phyloP scores from a whole-genome alignment of 2,329 filamentous ascomycete species.

The Phialemonium atrogriseum region DNA sequence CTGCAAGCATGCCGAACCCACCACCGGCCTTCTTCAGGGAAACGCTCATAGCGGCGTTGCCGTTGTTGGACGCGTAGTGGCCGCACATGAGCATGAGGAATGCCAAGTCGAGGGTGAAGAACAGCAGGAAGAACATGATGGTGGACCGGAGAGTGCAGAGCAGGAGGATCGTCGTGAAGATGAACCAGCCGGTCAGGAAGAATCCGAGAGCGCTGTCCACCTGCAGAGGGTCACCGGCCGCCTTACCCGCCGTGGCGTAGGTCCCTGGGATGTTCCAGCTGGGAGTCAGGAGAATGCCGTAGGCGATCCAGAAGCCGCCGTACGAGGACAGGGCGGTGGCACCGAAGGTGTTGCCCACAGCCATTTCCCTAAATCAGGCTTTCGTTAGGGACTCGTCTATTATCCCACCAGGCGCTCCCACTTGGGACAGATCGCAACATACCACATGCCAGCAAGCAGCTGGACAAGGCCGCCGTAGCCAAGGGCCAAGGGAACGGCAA shows the following conservation, averaged over 20 bases:
- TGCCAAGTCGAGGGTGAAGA: slow-evolving; percentile 67
- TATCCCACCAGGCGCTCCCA: neutral
- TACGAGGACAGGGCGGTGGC: slow-evolving; percentile 75
- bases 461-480: slow-evolving; percentile 74
- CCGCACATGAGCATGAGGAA: slow-evolving; percentile 65
- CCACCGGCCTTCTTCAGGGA: slow-evolving; percentile 63
- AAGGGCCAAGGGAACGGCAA: slow-evolving; percentile 61
- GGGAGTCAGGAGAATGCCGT: slow-evolving; percentile 64
- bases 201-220: slow-evolving; percentile 59
- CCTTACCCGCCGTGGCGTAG: slow-evolving; percentile 4
- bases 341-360: slow-evolving; percentile 80
- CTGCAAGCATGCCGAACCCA: slow-evolving; percentile 70
- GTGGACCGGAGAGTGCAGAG: slow-evolving; percentile 70
- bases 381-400: slow-evolving; percentile 2
- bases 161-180: slow-evolving; percentile 70
- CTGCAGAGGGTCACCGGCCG: slow-evolving; percentile 28
- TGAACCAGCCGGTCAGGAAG: slow-evolving; percentile 75
- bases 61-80: slow-evolving; percentile 49
- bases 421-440: slow-evolving; percentile 34
- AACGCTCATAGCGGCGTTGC: slow-evolving; percentile 32
- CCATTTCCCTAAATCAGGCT: slow-evolving; percentile 60
- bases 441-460: slow-evolving; percentile 82
- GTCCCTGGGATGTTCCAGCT: slow-evolving; percentile 45
- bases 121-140: slow-evolving; percentile 68
- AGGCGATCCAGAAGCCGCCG: slow-evolving; percentile 76